phyloP scores from a whole-genome alignment of 2,329 filamentous ascomycete genomes.

The Passalora sequoiae region DNA sequence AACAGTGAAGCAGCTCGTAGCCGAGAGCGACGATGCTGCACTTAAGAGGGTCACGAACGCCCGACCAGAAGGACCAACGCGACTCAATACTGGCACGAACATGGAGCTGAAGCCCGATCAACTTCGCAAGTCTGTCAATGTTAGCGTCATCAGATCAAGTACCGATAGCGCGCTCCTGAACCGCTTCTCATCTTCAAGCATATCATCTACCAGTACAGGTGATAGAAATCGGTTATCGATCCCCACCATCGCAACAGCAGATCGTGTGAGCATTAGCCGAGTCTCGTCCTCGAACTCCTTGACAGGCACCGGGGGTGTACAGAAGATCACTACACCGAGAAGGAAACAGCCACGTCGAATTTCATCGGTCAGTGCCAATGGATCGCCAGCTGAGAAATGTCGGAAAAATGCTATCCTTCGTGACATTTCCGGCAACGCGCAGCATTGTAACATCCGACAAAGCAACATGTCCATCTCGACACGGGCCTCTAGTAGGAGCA shows the following conservation, averaged over 20 bases:
- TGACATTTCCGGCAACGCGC: constrained; percentile 32
- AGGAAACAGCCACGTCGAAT: constrained; percentile 16
- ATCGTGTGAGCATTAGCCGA: constrained; percentile 34
- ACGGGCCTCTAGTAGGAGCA: constrained; percentile 36
- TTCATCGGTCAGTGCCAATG: constrained; percentile 35
- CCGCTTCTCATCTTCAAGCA: constrained; percentile 22
- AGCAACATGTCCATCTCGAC: constrained; percentile 39
- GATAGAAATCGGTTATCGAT: constrained; percentile 29
- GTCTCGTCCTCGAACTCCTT: constrained; percentile 31
- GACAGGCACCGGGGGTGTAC: constrained; percentile 23
- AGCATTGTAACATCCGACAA: constrained; percentile 23
- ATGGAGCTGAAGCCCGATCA: constrained; percentile 23
- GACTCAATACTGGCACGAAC: constrained; percentile 19
- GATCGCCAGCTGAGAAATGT: constrained; percentile 36
- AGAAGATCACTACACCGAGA: constrained; percentile 34
- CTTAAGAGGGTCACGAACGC: constrained; percentile 36
- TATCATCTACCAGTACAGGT: constrained; percentile 21
- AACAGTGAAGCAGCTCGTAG: constrained; percentile 26
- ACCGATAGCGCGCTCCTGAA: constrained; percentile 20
- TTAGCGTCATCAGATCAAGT: constrained; percentile 27
- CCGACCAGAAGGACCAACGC: constrained; percentile 28
- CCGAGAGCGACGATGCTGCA: constrained; percentile 26
- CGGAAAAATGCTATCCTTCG: constrained; percentile 28
- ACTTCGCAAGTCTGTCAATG: constrained; percentile 25
- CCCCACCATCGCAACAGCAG: constrained; percentile 33